These are phyloP conservation scores for Paracorniculantispora psalliotae DNA, from an alignment of 2,329 filamentous ascomycete species.

Conservation along the genomic window DNA sequence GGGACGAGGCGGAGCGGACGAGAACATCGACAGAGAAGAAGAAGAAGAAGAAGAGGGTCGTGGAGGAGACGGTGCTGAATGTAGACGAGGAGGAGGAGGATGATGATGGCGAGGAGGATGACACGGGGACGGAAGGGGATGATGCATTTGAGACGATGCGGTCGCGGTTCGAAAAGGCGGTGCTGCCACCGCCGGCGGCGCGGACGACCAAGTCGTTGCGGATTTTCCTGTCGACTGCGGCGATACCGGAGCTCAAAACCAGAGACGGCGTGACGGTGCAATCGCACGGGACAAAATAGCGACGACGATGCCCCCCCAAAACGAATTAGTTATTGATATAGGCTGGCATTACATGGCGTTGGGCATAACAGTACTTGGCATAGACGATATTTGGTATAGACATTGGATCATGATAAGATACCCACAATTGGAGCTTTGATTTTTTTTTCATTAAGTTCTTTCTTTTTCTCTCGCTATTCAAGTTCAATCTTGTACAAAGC, in stretches of 20 bases:
- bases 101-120: conserved; percentile 21
- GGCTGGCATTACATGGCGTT: conserved; percentile 10
- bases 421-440: not conserved
- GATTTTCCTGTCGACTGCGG: conserved; percentile 51
- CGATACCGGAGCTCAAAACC: conserved; percentile 51
- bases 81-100: conserved; percentile 19
- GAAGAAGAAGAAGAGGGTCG: conserved; percentile 27
- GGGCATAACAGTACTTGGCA: not conserved
- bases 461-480: not conserved
- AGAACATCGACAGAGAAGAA: conserved; percentile 24
- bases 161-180: conserved; percentile 51
- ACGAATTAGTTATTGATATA: not conserved
- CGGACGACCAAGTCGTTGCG: conserved; percentile 51
- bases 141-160: conserved; percentile 55
- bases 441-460: not conserved
- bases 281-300: conserved; percentile 32
- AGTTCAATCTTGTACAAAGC: not conserved
- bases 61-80: conserved; percentile 41
- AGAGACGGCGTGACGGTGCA: conserved; percentile 44
- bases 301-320: too few species aligned
- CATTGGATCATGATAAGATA: conserved; percentile 2
- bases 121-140: conserved; percentile 21
- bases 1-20: conserved; percentile 24
- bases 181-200: conserved; percentile 41
- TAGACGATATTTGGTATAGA: not conserved